Conservation (phyloP, 2,329 filamentous ascomycete genomes). For the Fusarium chlamydosporum region DNA sequence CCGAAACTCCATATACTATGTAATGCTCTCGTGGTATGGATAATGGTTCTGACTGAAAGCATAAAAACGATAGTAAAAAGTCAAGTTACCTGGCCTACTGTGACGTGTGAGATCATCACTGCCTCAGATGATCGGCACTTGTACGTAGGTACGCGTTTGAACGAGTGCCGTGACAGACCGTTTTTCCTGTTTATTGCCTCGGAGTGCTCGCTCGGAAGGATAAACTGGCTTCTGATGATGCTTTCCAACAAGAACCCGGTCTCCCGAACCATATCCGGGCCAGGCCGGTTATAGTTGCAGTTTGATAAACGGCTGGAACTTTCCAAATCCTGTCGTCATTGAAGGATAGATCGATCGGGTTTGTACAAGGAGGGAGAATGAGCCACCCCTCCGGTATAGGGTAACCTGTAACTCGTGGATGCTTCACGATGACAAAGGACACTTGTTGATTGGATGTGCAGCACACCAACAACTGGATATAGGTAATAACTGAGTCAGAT, state of each 20-base stretch:
- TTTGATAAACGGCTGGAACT: neutral
- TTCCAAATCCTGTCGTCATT: constrained; percentile 35
- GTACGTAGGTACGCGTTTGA: constrained; percentile 4
- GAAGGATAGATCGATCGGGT: neutral
- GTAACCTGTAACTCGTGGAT: neutral
- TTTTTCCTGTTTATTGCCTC: constrained; percentile 32
- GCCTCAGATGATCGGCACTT: constrained; percentile 30
- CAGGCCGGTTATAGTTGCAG: constrained; percentile 21
- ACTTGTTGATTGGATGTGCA: neutral
- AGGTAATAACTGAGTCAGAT: neutral
- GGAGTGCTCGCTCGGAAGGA: neutral
- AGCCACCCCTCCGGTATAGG: constrained; percentile 9
- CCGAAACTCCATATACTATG: constrained; percentile 30
- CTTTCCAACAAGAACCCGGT: constrained; percentile 23
- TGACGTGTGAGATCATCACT: constrained; percentile 34
- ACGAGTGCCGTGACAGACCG: constrained; percentile 21
- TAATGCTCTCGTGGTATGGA: neutral
- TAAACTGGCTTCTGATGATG: constrained; percentile 21
- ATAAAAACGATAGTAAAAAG: constrained; percentile 2
- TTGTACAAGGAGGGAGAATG: neutral
- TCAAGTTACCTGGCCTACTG: constrained; percentile 15
- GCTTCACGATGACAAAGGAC: neutral
- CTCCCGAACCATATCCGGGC: constrained; percentile 19
- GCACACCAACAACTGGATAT: neutral
- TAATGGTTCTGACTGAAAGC: neutral